These are phyloP conservation scores for Penicillium crustosum DNA, from an alignment of 2,329 filamentous ascomycete species.

Conservation along the genomic window DNA sequence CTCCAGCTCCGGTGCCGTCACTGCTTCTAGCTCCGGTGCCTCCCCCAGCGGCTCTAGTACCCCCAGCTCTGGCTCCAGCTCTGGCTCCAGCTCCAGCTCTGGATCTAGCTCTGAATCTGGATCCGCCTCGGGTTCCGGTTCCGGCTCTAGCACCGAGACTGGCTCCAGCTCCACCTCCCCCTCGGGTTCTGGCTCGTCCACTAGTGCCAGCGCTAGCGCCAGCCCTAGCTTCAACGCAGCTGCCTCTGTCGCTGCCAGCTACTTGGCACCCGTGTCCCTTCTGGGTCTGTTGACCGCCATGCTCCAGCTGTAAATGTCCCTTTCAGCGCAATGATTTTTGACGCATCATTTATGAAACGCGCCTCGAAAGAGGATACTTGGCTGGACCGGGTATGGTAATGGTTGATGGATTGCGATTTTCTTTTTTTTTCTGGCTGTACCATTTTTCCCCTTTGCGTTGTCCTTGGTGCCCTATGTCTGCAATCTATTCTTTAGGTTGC, in stretches of 20 bases:
- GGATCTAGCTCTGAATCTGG: not conserved
- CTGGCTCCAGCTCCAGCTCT: not conserved
- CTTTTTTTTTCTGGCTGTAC: constrained; percentile 6
- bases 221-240: constrained; percentile 21
- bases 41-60: constrained; percentile 7
- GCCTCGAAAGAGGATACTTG: constrained; percentile 24
- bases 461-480: not conserved
- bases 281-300: constrained; percentile 30
- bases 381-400: constrained; percentile 24
- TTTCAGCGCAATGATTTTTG: constrained; percentile 3
- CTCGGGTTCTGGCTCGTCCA: constrained; percentile 10
- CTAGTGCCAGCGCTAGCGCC: constrained; percentile 10
- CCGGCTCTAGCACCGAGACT: constrained; percentile 16
- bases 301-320: constrained; percentile 30
- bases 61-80: constrained; percentile 2
- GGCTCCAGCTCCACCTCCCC: constrained; percentile 8
- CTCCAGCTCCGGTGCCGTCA: constrained; percentile 10
- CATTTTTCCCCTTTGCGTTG: constrained; percentile 1
- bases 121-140: constrained; percentile 11
- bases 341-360: constrained; percentile 14
- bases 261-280: constrained; percentile 24
- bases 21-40: constrained; percentile 15
- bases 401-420: constrained; percentile 14
- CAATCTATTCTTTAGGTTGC: not conserved
- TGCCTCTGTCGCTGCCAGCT: constrained; percentile 23